These are phyloP conservation scores for Ceratocystis cacaofunesta DNA, from an alignment of 2,329 filamentous ascomycete species.

Conservation along the genomic window DNA sequence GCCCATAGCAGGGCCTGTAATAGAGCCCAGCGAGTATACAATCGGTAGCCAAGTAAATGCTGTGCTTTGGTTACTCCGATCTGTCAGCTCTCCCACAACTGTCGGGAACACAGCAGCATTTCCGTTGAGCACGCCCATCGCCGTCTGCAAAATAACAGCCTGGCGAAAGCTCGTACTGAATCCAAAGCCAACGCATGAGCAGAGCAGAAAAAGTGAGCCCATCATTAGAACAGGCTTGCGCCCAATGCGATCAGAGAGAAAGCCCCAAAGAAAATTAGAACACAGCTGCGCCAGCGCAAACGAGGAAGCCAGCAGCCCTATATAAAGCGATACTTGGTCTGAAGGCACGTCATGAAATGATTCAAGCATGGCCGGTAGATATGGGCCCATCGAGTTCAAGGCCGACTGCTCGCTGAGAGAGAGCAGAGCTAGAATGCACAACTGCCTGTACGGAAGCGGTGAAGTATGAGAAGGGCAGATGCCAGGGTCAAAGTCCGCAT, in stretches of 20 bases:
- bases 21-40: constrained; percentile 87
- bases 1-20: constrained; percentile 83
- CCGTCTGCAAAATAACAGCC: constrained; percentile 66
- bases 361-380: constrained; percentile 81
- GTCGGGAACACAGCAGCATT: constrained; percentile 92
- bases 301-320: constrained; percentile 75
- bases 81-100: constrained; percentile 85
- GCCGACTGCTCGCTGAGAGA: constrained; percentile 91
- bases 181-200: constrained; percentile 74
- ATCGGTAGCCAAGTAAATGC: constrained; percentile 92
- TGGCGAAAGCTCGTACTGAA: constrained; percentile 75
- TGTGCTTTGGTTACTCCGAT: constrained; percentile 81
- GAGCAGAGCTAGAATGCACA: constrained; percentile 72
- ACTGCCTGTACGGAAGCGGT: constrained; percentile 68
- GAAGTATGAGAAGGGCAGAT: constrained; percentile 26
- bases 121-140: constrained; percentile 89
- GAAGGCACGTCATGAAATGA: constrained; percentile 67
- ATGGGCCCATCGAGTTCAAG: constrained; percentile 89
- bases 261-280: constrained; percentile 58
- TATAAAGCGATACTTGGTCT: constrained; percentile 65
- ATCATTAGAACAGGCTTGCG: constrained; percentile 59
- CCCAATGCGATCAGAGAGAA: constrained; percentile 49
- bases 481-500: not conserved
- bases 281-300: constrained; percentile 87
- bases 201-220: constrained; percentile 68